Conservation (phyloP, 306 rosid species). For the Castanospermum australe region DNA sequence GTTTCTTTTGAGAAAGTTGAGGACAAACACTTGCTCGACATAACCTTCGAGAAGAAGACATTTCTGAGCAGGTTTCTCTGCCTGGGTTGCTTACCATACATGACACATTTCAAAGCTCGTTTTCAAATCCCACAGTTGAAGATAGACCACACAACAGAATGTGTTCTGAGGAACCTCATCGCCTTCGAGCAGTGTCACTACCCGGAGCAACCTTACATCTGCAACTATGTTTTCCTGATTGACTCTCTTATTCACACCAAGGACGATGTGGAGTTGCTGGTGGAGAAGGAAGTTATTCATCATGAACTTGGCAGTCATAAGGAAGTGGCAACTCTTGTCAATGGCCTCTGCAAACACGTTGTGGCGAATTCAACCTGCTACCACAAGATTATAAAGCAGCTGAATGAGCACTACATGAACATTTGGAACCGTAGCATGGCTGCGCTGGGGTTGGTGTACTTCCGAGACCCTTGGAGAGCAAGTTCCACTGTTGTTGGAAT, state of each 20-base stretch:
- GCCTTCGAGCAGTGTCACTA: conserved; percentile 62
- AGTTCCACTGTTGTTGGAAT: conserved; percentile 61
- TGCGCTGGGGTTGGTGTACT: conserved; percentile 43
- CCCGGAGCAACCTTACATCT: conserved; percentile 37
- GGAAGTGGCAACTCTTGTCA: conserved; percentile 44
- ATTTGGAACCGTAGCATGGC: conserved; percentile 51
- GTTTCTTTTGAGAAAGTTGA: conserved; percentile 31
- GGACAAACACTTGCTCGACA: conserved; percentile 15
- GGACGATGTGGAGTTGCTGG: conserved; percentile 51
- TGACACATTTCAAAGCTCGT: conserved; percentile 28
- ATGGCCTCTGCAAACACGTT: conserved; percentile 40
- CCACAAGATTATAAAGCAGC: background rate
- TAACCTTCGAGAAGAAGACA: conserved; percentile 21
- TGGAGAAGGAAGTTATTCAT: conserved; percentile 39
- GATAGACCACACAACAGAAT: conserved; percentile 42
- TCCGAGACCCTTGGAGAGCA: conserved; percentile 64
- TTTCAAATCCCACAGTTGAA: conserved; percentile 31
- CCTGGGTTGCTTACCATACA: conserved; percentile 19
- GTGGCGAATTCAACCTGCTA: conserved; percentile 35
- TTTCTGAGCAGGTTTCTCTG: conserved; percentile 35
- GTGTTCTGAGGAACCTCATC: conserved; percentile 50
- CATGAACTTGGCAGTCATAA: conserved; percentile 51
- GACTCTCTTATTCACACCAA: conserved; percentile 45
- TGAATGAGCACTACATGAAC: conserved; percentile 40
- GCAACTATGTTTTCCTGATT: conserved; percentile 43